Evolutionary conservation across 2,329 filamentous ascomycete species (phyloP).

Genomic region (Trichoderma citrinoviride): DNA sequence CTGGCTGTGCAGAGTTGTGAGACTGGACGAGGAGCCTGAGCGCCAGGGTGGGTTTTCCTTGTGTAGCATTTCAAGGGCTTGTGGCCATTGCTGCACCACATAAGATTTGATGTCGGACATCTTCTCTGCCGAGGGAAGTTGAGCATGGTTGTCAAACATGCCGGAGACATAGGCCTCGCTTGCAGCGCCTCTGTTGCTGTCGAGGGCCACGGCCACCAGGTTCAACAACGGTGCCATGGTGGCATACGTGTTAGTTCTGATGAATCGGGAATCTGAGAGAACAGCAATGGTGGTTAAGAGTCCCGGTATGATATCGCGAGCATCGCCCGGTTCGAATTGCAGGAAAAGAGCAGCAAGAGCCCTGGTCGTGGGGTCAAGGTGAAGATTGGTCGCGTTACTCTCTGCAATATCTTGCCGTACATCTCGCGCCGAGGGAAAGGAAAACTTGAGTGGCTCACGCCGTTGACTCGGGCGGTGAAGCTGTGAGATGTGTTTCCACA

Average conservation of each 20-base stretch:
- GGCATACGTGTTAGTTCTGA: constrained; percentile 19
- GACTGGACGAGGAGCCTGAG: neutral
- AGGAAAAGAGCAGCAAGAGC: constrained; percentile 35
- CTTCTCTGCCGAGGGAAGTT: constrained; percentile 27
- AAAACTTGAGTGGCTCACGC: constrained; percentile 28
- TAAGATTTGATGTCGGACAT: constrained; percentile 29
- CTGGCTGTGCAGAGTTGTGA: constrained; percentile 31
- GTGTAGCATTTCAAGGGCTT: constrained; percentile 28
- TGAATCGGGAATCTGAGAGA: constrained; percentile 30
- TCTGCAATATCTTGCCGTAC: constrained; percentile 26
- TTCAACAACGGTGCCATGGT: constrained; percentile 33
- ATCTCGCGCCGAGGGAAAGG: constrained; percentile 33
- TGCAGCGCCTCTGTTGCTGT: constrained; percentile 25
- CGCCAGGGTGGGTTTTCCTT: constrained; percentile 28
- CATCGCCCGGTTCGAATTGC: constrained; percentile 30
- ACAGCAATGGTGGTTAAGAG: constrained; percentile 36
- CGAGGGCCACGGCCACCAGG: constrained; percentile 26
- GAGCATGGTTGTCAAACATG: constrained; percentile 24
- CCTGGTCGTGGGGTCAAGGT: constrained; percentile 22
- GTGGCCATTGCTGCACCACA: constrained; percentile 33
- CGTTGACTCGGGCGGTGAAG: constrained; percentile 33
- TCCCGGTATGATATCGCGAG: constrained; percentile 31
- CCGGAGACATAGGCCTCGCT: constrained; percentile 26
- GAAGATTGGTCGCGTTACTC: neutral
- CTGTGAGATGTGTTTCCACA: constrained; percentile 41